Conservation (phyloP, 1,284 basidiomycete species). For the Bondarzewia mesenterica region DNA sequence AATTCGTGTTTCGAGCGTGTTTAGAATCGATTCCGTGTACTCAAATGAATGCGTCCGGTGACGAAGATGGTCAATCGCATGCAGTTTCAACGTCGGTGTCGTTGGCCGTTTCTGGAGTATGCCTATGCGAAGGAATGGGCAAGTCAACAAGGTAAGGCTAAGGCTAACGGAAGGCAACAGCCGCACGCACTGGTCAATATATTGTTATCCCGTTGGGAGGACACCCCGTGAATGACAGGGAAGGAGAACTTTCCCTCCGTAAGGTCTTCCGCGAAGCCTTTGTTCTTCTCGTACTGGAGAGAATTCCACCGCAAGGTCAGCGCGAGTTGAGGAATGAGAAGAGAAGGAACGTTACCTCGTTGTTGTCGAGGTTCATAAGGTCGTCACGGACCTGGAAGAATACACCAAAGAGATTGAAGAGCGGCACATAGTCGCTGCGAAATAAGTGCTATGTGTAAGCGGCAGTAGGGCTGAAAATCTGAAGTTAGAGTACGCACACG, state of each 20-base stretch:
- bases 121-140: conserved; percentile 47
- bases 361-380: conserved; percentile 90
- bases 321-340: conserved; percentile 24
- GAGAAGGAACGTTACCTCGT: conserved; percentile 41
- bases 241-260: conserved; percentile 98
- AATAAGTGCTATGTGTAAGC: not conserved
- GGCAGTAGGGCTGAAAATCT: conserved; percentile 22
- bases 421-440: conserved; percentile 81
- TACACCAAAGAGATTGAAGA: conserved; percentile 91
- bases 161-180: not conserved
- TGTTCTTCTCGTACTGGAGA: conserved; percentile 80
- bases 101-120: conserved; percentile 79
- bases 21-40: conserved; percentile 61
- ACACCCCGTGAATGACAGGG: conserved; percentile 84
- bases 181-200: conserved; percentile 70
- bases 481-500: conserved; percentile 58
- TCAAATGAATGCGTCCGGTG: conserved; percentile 64
- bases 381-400: conserved; percentile 97
- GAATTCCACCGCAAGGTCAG: not conserved
- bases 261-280: conserved; percentile 91
- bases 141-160: not conserved
- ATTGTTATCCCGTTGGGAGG: conserved; percentile 70
- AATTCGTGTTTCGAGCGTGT: conserved; percentile 46
- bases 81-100: conserved; percentile 69
- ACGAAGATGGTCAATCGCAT: conserved; percentile 71